Evolutionary conservation across 305 asterid genomes (phyloP).

Genomic region (Caryopteris hybrid): DNA sequence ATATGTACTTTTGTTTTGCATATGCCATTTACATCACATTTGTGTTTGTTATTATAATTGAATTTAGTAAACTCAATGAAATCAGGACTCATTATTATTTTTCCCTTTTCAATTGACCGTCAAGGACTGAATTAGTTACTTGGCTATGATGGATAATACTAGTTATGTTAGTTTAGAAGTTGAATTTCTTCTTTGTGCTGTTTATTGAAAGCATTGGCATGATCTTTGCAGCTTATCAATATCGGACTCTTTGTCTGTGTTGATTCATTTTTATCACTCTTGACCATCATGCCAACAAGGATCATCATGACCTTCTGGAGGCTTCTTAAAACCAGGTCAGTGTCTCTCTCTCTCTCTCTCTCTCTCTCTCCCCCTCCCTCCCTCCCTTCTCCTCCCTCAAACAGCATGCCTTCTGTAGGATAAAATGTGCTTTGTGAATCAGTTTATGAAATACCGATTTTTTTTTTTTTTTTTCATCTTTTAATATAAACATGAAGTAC

Average conservation of each 20-base stretch:
- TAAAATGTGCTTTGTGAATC: slow-evolving; percentile 3
- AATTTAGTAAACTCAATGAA: slow-evolving; percentile 2
- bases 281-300: slow-evolving; percentile 97
- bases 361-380: slow-evolving; percentile 23
- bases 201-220: slow-evolving; percentile 15
- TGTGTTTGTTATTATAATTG: not conserved
- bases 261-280: slow-evolving; percentile 89
- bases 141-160: not conserved
- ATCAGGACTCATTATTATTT: not conserved
- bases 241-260: slow-evolving; percentile 90
- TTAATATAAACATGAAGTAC: not conserved
- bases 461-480: too few relatives aligned
- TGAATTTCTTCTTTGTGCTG: slow-evolving; percentile 12
- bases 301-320: slow-evolving; percentile 54
- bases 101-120: not conserved
- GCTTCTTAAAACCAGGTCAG: slow-evolving; percentile 78
- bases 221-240: slow-evolving; percentile 77
- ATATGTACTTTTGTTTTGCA: not conserved
- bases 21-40: not conserved
- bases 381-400: not conserved
- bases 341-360: slow-evolving; percentile 29
- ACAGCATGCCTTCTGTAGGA: not conserved
- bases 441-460: not conserved
- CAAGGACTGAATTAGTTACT: not conserved
- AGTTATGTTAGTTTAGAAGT: slow-evolving; percentile 14